Percentiles rank a stretch among this genome's conserved stretches.
These are phyloP conservation scores for Gamarada debralockiae DNA, from an alignment of 495 filamentous ascomycete genomes.

Conservation along the genomic window DNA sequence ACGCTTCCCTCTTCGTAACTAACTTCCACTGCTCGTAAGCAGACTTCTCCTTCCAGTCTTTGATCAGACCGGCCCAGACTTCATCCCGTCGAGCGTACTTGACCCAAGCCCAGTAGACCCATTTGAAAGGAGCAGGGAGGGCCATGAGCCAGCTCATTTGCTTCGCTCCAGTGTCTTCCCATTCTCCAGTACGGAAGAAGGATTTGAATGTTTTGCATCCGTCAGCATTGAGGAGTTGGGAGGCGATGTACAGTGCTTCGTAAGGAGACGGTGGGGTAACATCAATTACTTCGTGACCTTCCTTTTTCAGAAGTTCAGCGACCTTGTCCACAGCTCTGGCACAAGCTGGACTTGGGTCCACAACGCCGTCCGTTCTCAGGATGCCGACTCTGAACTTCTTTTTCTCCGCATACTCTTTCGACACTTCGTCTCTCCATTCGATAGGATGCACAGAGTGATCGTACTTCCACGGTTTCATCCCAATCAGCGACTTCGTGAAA, in stretches of 20 bases:
- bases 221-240: slow-evolving; percentile 83
- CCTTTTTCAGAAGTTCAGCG: slow-evolving; percentile 59
- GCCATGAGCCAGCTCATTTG: slow-evolving; percentile 69
- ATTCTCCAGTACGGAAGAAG: slow-evolving; percentile 74
- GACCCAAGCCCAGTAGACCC: slow-evolving; percentile 84
- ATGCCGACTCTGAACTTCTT: slow-evolving; percentile 71
- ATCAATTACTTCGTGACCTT: slow-evolving; percentile 76
- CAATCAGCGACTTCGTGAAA: slow-evolving; percentile 73
- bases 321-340: slow-evolving; percentile 68
- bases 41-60: slow-evolving; percentile 64
- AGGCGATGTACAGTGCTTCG: slow-evolving; percentile 73
- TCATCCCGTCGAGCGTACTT: slow-evolving; percentile 73
- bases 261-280: slow-evolving; percentile 65
- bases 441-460: slow-evolving; percentile 85
- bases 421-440: slow-evolving; percentile 63
- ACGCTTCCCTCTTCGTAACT: slow-evolving; percentile 70
- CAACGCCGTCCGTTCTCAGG: slow-evolving; percentile 77
- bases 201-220: slow-evolving; percentile 78
- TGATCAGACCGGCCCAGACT: slow-evolving; percentile 74
- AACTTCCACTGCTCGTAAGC: slow-evolving; percentile 79
- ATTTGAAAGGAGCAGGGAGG: slow-evolving; percentile 74
- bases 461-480: slow-evolving; percentile 90
- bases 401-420: slow-evolving; percentile 52
- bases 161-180: slow-evolving; percentile 72
- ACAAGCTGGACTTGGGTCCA: slow-evolving; percentile 85